Evolutionary conservation across 257 asterid genomes (phyloP).

Genomic region (Fraxinus americana): DNA sequence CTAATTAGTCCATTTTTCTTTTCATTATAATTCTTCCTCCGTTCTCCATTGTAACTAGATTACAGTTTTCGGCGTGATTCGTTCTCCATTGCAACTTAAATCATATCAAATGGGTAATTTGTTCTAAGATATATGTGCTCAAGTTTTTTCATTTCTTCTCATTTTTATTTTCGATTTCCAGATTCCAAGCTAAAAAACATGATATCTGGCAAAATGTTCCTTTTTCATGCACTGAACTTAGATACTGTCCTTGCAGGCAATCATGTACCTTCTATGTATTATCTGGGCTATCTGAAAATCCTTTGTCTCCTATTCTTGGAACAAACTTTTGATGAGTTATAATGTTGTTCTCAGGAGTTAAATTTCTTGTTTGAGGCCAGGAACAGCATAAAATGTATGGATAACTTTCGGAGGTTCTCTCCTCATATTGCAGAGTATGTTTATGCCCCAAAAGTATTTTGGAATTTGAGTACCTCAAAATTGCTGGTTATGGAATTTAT

Average conservation of each 20-base stretch:
- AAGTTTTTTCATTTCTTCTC: background rate
- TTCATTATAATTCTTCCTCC: background rate
- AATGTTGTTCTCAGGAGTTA: conserved; percentile 76
- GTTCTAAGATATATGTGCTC: background rate
- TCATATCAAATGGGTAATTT: background rate
- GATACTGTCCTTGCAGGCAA: too few species aligned
- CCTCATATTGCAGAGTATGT: conserved; percentile 88
- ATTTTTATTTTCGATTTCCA: too few species aligned
- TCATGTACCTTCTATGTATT: too few species aligned
- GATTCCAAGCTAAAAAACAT: too few species aligned
- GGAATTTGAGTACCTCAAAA: conserved; percentile 87
- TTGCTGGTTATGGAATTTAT: conserved; percentile 95
- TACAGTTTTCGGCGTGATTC: background rate
- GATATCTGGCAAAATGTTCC: too few species aligned
- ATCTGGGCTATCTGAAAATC: background rate
- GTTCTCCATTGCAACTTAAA: background rate
- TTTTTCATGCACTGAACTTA: too few species aligned
- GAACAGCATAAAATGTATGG: conserved; percentile 89
- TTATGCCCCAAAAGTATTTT: conserved; percentile 78
- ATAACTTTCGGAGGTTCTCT: conserved; percentile 87
- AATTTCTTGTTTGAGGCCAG: conserved; percentile 92
- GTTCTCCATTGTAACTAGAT: background rate
- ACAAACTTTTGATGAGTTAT: conserved; percentile 35
- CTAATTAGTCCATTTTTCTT: background rate
- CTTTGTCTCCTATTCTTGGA: conserved; percentile 11